These are phyloP conservation scores for Solanum chilense DNA, from an alignment of 257 asterid genomes.

Conservation along the genomic window DNA sequence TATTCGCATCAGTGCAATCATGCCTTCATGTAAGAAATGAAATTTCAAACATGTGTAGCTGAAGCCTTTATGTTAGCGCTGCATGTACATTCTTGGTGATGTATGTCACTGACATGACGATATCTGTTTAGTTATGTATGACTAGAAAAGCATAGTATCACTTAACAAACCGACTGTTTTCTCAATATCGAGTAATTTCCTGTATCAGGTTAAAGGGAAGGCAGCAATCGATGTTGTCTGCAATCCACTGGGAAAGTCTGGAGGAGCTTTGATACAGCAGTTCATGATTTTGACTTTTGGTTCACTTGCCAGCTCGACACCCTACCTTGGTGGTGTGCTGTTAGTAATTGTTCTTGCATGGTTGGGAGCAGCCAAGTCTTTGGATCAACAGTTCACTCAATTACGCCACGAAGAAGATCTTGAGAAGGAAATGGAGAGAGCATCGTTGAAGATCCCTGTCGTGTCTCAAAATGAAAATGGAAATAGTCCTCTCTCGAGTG, in stretches of 20 bases:
- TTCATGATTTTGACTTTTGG: conserved; percentile 92
- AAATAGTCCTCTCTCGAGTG: conserved; percentile 19
- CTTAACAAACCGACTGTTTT: not conserved
- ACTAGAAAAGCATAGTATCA: not conserved
- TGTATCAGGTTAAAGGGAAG: conserved; percentile 79
- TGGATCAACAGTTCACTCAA: conserved; percentile 73
- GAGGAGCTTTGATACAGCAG: conserved; percentile 93
- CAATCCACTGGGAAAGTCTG: conserved; percentile 93
- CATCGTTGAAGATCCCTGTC: conserved; percentile 54
- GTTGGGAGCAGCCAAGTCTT: conserved; percentile 84
- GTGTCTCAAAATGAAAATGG: conserved; percentile 29
- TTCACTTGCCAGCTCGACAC: conserved; percentile 92
- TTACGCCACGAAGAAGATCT: conserved; percentile 84
- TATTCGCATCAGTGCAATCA: not conserved
- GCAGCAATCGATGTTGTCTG: conserved; percentile 97
- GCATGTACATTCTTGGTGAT: not conserved
- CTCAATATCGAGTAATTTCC: not conserved
- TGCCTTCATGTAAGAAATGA: not conserved
- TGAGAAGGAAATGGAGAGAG: conserved; percentile 93
- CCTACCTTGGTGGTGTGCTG: conserved; percentile 89
- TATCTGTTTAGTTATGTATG: not conserved
- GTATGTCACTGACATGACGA: not conserved
- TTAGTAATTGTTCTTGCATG: conserved; percentile 77
- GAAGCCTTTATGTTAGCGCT: not conserved
- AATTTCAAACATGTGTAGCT: not conserved